Conservation (phyloP, 2,329 filamentous ascomycete species). For the Verticillium isaacii region DNA sequence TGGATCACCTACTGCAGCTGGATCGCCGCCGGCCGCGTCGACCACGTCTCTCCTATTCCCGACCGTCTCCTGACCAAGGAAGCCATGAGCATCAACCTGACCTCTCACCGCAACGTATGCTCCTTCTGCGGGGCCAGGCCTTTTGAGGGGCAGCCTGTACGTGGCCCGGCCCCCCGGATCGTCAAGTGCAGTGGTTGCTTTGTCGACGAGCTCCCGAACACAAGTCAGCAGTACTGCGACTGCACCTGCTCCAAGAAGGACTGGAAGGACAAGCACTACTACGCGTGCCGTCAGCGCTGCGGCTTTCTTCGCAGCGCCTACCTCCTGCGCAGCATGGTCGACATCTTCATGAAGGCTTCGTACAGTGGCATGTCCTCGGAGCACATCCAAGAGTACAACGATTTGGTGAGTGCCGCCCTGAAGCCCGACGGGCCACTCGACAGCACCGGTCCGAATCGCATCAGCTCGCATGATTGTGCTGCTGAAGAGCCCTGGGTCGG, state of each 20-base stretch:
- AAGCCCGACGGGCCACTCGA: not conserved
- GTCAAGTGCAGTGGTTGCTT: constrained; percentile 7
- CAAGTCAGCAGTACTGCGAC: constrained; percentile 8
- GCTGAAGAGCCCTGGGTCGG: not conserved
- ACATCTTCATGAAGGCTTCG: constrained; percentile 5
- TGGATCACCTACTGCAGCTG: constrained; percentile 4
- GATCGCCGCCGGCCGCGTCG: constrained; percentile 7
- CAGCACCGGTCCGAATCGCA: not conserved
- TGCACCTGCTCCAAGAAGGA: constrained; percentile 5
- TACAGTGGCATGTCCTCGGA: constrained; percentile 2
- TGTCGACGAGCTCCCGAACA: not conserved
- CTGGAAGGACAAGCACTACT: constrained; percentile 6
- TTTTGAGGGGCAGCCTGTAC: not conserved
- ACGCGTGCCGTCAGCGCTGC: constrained; percentile 4
- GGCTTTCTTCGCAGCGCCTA: constrained; percentile 8
- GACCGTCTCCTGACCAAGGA: not conserved
- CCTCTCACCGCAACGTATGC: not conserved
- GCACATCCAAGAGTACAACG: not conserved
- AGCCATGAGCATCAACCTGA: not conserved
- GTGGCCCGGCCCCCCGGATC: not conserved
- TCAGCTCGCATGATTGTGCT: not conserved
- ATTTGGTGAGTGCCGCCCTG: not conserved
- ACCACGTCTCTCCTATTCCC: not conserved
- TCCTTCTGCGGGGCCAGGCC: not conserved
- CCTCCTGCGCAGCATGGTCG: constrained; percentile 2